Base-by-base conservation (phyloP, 306 rosid species). In the Fagus sylvatica region DNA sequence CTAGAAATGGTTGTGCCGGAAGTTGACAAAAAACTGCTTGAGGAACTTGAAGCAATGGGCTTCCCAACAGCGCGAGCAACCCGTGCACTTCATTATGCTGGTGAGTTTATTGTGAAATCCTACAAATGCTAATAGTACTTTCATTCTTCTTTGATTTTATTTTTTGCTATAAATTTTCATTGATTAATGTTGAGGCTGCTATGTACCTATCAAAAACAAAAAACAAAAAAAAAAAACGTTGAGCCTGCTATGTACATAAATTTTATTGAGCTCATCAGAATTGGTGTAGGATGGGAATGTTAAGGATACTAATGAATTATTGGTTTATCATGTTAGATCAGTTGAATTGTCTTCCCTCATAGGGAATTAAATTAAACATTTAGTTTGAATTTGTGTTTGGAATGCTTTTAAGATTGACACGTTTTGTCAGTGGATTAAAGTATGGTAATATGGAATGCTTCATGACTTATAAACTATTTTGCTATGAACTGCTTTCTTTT, bases 21-120 rank as follows among this genome's bases (percentile, higher is more conserved):
- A 80, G 99, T 95, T 80, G 90, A 95, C 88, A 93, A 88, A 76
- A 88, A 85, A 74, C 72, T 95, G 67, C 92, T 93, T 1, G 96
- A 82, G 88, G 98, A 95, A 75, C 98, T 95, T 71, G 97, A 90
- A 85, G 87, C 86, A 30, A 95, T 95, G 99, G 99, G 97, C 1
- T 95, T 95, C 76, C 74, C 97, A 37, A 79, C 87, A 5, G 90
- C 92, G 5, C 88, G 90, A 56, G 99, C 98, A 68, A 93, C 91
- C 17, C 85, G 94, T 49, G 98, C 98, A 1, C 97, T 95, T 85
- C 97, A 91, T 78, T 93, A 77, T 82, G 86, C 94, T 79, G 93
- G 98, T 92, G 66, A 81, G 83, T 48, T 76, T 56, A 36, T 32
- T 70, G 32, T 37, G 39, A 32, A 9, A 28, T 61, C 43, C 75